These are phyloP conservation scores for Wickerhamomyces hampshirensis DNA, from an alignment of 805 yeast species.

Conservation along the genomic window DNA sequence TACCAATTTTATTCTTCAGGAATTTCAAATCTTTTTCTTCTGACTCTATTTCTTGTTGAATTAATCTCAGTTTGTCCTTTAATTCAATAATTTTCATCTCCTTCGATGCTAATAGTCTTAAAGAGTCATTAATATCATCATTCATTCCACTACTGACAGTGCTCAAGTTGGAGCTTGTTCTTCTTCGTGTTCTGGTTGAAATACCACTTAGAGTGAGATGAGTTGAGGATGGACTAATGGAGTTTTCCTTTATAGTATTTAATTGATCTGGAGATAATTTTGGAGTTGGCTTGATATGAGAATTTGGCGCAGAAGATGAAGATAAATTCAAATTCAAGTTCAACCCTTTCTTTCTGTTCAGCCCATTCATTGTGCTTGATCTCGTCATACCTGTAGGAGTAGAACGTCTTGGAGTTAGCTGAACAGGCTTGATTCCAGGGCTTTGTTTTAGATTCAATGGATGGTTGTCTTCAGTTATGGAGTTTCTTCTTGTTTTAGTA, in stretches of 20 bases:
- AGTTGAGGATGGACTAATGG: too few relatives aligned
- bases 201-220: neutral
- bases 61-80: slow-evolving; percentile 43
- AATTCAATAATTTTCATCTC: slow-evolving; percentile 66
- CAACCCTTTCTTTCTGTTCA: slow-evolving; percentile 20
- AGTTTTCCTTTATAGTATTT: too few relatives aligned
- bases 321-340: slow-evolving; percentile 16
- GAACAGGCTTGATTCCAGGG: slow-evolving; percentile 2
- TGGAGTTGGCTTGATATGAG: too few relatives aligned
- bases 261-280: too few relatives aligned
- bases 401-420: too few relatives aligned
- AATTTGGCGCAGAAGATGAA: neutral
- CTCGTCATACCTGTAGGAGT: slow-evolving; percentile 19
- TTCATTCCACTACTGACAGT: slow-evolving; percentile 13
- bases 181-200: slow-evolving; percentile 14
- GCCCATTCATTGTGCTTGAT: slow-evolving; percentile 22
- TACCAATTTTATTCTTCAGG: slow-evolving; percentile 30
- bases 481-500: slow-evolving; percentile 21
- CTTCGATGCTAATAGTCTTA: slow-evolving; percentile 59
- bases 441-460: too few relatives aligned
- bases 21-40: slow-evolving; percentile 29
- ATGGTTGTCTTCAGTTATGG: slow-evolving; percentile 20
- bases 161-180: slow-evolving; percentile 18
- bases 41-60: slow-evolving; percentile 42
- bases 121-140: slow-evolving; percentile 45